A percentile compares a stretch with the other conserved stretches of the same genome.
Conservation (phyloP, 2,329 filamentous ascomycete genomes). For the Aspergillus fumigatiaffinis region DNA sequence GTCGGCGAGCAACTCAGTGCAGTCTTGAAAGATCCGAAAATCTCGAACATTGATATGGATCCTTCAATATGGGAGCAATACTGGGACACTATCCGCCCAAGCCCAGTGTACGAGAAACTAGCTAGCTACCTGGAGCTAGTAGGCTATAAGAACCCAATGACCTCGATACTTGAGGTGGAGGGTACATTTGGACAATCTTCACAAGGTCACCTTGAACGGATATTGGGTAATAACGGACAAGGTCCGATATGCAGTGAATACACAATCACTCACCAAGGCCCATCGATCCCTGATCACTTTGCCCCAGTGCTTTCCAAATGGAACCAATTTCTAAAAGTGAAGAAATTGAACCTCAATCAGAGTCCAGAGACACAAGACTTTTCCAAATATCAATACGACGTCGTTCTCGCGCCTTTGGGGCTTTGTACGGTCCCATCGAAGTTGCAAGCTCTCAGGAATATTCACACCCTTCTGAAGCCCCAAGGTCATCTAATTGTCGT, state of each 20-base stretch:
- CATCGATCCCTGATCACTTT: background rate
- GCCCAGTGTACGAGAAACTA: slow-evolving; percentile 7
- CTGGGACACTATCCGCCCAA: background rate
- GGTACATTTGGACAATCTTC: slow-evolving; percentile 13
- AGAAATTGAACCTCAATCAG: slow-evolving; percentile 9
- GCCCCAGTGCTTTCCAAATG: slow-evolving; percentile 5
- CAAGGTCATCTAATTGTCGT: slow-evolving; percentile 16
- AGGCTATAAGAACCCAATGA: slow-evolving; percentile 19
- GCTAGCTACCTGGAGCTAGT: slow-evolving; percentile 14
- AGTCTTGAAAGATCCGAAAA: slow-evolving; percentile 2
- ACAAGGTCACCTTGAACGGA: slow-evolving; percentile 4
- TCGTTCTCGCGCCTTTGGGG: slow-evolving; percentile 15
- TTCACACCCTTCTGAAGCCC: slow-evolving; percentile 13
- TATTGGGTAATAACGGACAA: background rate
- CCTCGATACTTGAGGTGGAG: slow-evolving; percentile 22
- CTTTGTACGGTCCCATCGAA: slow-evolving; percentile 10
- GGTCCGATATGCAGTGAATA: slow-evolving; percentile 12
- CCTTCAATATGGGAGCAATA: slow-evolving; percentile 1
- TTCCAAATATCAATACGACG: slow-evolving; percentile 8
- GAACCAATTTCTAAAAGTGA: slow-evolving; percentile 5
- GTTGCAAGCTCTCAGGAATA: slow-evolving; percentile 6
- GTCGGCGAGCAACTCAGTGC: slow-evolving; percentile 11
- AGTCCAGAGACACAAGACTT: slow-evolving; percentile 4
- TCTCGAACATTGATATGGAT: background rate
- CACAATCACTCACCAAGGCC: slow-evolving; percentile 8